These are phyloP conservation scores for Sporothrix inflata DNA, from an alignment of 2,329 filamentous ascomycete genomes.

Conservation along the genomic window DNA sequence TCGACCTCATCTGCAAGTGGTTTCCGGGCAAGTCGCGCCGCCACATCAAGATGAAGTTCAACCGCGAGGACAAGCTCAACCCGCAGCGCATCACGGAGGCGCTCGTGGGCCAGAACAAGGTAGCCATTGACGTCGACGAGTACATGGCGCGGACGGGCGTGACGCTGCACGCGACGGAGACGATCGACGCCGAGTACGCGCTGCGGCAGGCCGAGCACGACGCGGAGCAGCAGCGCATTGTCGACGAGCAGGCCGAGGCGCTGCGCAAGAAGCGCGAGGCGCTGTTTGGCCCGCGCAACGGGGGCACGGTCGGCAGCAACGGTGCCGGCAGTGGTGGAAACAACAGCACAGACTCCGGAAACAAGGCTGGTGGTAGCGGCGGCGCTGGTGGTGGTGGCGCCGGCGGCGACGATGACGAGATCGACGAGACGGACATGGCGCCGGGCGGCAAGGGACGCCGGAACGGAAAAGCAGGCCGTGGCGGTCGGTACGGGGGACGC, in stretches of 20 bases:
- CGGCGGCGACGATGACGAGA: conserved; percentile 31
- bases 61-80: conserved; percentile 72
- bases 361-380: neutral
- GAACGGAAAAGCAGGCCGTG: conserved; percentile 20
- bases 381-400: neutral
- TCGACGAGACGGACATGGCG: conserved; percentile 35
- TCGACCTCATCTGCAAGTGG: conserved; percentile 76
- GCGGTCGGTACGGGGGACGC: conserved; percentile 24
- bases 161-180: conserved; percentile 59
- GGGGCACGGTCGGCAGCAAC: conserved; percentile 40
- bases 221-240: conserved; percentile 50
- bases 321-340: neutral
- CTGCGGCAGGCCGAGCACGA: conserved; percentile 49
- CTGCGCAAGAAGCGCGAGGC: conserved; percentile 54
- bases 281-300: conserved; percentile 45
- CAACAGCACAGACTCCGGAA: neutral
- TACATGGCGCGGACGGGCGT: conserved; percentile 59
- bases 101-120: conserved; percentile 62
- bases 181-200: conserved; percentile 58
- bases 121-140: conserved; percentile 62
- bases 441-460: conserved; percentile 7
- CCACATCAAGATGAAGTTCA: conserved; percentile 81
- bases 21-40: conserved; percentile 72
- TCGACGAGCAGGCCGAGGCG: conserved; percentile 53
- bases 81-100: conserved; percentile 66